Conservation (phyloP, 495 filamentous ascomycete species). For the Xylaria castorea region DNA sequence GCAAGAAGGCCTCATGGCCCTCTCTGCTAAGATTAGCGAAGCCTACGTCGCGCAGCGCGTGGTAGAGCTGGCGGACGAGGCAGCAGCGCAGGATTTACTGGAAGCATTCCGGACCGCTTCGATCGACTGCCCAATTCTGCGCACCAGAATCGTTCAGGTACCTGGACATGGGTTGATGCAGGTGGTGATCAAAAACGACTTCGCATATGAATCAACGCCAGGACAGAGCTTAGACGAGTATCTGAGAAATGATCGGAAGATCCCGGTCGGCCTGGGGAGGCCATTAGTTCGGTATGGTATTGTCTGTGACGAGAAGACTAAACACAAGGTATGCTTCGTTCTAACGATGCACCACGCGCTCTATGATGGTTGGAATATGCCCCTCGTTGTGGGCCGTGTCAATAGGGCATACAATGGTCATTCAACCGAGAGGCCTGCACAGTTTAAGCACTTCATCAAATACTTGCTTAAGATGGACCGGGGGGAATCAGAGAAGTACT, state of each 20-base stretch:
- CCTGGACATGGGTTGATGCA: slow-evolving; percentile 62
- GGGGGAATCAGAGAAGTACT: slow-evolving; percentile 45
- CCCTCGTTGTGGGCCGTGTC: slow-evolving; percentile 62
- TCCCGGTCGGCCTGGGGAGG: slow-evolving; percentile 61
- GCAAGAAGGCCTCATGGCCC: slow-evolving; percentile 71
- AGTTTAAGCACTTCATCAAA: slow-evolving; percentile 54
- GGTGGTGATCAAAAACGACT: slow-evolving; percentile 59
- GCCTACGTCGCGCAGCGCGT: slow-evolving; percentile 64
- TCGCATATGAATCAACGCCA: slow-evolving; percentile 53
- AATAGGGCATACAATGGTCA: slow-evolving; percentile 47
- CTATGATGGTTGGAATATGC: slow-evolving; percentile 73
- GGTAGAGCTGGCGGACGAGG: slow-evolving; percentile 41
- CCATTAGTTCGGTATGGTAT: slow-evolving; percentile 63
- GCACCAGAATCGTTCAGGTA: slow-evolving; percentile 66
- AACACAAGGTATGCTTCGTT: slow-evolving; percentile 54
- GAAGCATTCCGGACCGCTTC: slow-evolving; percentile 58
- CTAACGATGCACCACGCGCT: slow-evolving; percentile 72
- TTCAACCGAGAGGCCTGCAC: slow-evolving; percentile 50
- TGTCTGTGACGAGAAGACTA: slow-evolving; percentile 44
- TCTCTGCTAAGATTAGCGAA: slow-evolving; percentile 63
- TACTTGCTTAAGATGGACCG: slow-evolving; percentile 49
- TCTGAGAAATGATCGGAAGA: slow-evolving; percentile 49
- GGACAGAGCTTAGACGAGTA: slow-evolving; percentile 54
- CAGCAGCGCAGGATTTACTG: slow-evolving; percentile 49
- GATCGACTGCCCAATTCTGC: slow-evolving; percentile 58